Evolutionary conservation across 441 rosid genomes (phyloP).

Genomic region (Hura crepitans): DNA sequence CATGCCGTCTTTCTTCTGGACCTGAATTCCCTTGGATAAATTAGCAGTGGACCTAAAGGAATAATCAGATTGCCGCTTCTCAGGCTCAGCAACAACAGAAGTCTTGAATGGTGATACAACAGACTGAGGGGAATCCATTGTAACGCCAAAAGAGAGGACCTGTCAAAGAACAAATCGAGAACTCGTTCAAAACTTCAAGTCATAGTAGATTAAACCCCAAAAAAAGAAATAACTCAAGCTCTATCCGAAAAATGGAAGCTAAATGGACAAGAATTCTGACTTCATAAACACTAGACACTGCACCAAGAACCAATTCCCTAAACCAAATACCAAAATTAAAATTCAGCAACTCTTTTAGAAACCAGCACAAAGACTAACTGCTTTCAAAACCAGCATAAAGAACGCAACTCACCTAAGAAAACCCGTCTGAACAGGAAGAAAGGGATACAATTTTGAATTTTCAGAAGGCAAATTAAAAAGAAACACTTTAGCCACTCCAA

Average conservation of each 20-base stretch:
- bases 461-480: not conserved
- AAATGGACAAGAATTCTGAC: slow-evolving; percentile 11
- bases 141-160: slow-evolving; percentile 29
- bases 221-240: not conserved
- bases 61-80: slow-evolving; percentile 44
- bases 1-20: slow-evolving; percentile 33
- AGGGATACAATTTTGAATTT: not conserved
- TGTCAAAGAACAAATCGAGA: slow-evolving; percentile 29
- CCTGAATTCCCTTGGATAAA: slow-evolving; percentile 36
- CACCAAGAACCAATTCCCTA: not conserved
- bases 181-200: slow-evolving; percentile 9
- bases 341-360: not conserved
- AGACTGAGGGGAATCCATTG: slow-evolving; percentile 94
- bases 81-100: slow-evolving; percentile 45
- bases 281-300: not conserved
- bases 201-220: slow-evolving; percentile 5
- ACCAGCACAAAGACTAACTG: too few relatives aligned
- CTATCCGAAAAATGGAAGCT: slow-evolving; percentile 1
- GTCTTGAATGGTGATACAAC: slow-evolving; percentile 82
- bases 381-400: too few relatives aligned
- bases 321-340: not conserved
- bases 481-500: not conserved
- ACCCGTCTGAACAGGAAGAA: slow-evolving; percentile 14
- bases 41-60: slow-evolving; percentile 34
- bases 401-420: too few relatives aligned